Conservation (phyloP, 2,329 filamentous ascomycete genomes). For the Aspergillus piperis region DNA sequence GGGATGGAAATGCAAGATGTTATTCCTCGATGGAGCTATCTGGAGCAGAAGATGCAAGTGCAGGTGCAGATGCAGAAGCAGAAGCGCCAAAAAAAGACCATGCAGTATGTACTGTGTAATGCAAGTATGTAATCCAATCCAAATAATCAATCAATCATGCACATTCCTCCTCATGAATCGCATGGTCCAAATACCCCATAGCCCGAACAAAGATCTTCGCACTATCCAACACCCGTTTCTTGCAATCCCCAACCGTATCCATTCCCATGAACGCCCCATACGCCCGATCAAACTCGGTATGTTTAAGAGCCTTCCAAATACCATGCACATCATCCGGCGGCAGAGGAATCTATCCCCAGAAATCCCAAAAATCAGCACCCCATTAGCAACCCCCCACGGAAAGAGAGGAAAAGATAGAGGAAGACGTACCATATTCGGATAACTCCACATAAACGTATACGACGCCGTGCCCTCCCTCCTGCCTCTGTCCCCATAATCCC, state of each 20-base stretch:
- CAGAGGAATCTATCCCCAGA: constrained; percentile 62
- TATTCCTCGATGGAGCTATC: neutral
- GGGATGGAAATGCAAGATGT: neutral
- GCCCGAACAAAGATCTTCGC: constrained; percentile 69
- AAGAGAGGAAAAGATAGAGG: no score
- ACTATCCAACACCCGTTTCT: constrained; percentile 68
- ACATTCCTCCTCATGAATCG: constrained; percentile 30
- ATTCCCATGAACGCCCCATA: constrained; percentile 67
- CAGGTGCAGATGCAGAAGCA: neutral
- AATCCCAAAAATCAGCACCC: no score
- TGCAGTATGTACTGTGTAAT: constrained; percentile 3
- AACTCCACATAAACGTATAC: constrained; percentile 76
- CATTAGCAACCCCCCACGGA: neutral
- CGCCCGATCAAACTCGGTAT: constrained; percentile 64
- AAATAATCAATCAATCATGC: constrained; percentile 1
- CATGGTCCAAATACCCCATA: constrained; percentile 39
- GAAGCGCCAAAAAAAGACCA: neutral
- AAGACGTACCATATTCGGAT: constrained; percentile 58
- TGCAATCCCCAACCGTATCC: constrained; percentile 63
- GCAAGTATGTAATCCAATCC: neutral
- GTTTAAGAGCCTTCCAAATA: constrained; percentile 70
- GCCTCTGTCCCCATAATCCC: constrained; percentile 34
- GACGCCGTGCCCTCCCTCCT: constrained; percentile 45
- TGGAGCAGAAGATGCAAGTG: neutral
- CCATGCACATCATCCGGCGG: constrained; percentile 61